Evolutionary conservation across 2,329 filamentous ascomycete species (phyloP), one percentile per base, ranked within the genome.

Genomic region (Ceratocystis cacaofunesta): DNA sequence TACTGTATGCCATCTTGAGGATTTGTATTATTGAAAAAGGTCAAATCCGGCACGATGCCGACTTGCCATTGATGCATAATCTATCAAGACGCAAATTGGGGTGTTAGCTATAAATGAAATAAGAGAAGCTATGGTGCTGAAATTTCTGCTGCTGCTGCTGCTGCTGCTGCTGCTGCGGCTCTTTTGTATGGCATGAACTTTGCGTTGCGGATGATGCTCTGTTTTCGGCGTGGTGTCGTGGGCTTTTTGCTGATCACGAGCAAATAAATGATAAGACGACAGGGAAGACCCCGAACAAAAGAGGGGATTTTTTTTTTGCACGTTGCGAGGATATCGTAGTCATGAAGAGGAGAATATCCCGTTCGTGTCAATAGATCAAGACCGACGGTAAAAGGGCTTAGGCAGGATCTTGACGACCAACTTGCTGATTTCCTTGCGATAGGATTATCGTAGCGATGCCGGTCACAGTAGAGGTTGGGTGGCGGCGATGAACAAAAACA

Each of bases 21-120:
- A 71, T 76, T 65, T 74, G 76, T 76, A 75, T 78, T 80, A 72
- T 72, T 73, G 73, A 78, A 75, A 76, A 81, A 82, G 71, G 82
- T 78, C 76, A 82, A 82, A 75, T 82, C 80, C 76, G 80, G 80
- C 75, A 83, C 78, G 70, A 80, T 80, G 76, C 80, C 80, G 74
- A 83, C 79, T 75, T 82, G 79, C 81, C 81, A 83, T 75, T 82
- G 80, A 77, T 83, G 79, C 81, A 83, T 83, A 75, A 75, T 79
- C 80, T 82, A 72, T 68, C 69, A 17, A 36, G 25, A 41, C 7
- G 32, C 12, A 55, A 36, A 58, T 30, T 30, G 6, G 12, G 12
- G 15, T 22, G 28, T 58, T 58, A 32, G 55, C 28, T n/a, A 25
- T 10, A n/a, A 58, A 22, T 2, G 17, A 36, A 58, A 32, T n/a